Evolutionary conservation across 2,329 filamentous ascomycete species (phyloP), one percentile per base, ranked within the genome.

Genomic region (Laburnicola sp.): DNA sequence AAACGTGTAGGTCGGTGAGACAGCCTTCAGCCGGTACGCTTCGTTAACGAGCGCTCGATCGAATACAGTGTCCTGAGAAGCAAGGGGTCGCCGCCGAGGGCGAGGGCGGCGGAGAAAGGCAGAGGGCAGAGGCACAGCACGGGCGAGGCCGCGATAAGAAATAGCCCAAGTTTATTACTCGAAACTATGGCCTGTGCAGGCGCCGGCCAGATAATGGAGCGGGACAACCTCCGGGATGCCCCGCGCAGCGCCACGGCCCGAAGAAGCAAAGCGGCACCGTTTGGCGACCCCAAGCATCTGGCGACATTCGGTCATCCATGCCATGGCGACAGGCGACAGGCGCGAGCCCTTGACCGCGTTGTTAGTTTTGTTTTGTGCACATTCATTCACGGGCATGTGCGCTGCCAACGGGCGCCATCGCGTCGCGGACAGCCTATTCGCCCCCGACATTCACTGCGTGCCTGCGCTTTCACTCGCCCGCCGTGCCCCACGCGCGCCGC

Each of bases 181-280:
- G 43, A 45, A 45, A 45, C 43, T 37, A 45, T 45, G n/a, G 39
- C 16, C n/a, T 7, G 26, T n/a, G 32, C 16, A 35, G 34, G 32
- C 34, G 43, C 25, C 43, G 43, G 25, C 42, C 25, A 34, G 22
- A 25, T 11, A 26, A 8, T 8, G 26, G 38, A n/a, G 32, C 11
- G 42, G 30, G 43, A 45, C 37, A 8, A 4, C 43, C 3, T 32
- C 43, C 36, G 28, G 43, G 43, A 8, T 6, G 22, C 26, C 34
- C 25, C 16, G 23, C n/a, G 11, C 16, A n/a, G 16, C 21, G 16
- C 43, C 6, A 11, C 7, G 8, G 16, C 43, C 43, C 34, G 26
- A 45, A 45, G 25, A 31, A 45, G 43, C 43, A 45, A 45, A 16
- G 42, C 42, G 34, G 25, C n/a, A 37, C 43, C 34, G 43, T 45